Evolutionary conservation across 2,329 filamentous ascomycete genomes (phyloP).

Genomic region (Penicillium sp.): DNA sequence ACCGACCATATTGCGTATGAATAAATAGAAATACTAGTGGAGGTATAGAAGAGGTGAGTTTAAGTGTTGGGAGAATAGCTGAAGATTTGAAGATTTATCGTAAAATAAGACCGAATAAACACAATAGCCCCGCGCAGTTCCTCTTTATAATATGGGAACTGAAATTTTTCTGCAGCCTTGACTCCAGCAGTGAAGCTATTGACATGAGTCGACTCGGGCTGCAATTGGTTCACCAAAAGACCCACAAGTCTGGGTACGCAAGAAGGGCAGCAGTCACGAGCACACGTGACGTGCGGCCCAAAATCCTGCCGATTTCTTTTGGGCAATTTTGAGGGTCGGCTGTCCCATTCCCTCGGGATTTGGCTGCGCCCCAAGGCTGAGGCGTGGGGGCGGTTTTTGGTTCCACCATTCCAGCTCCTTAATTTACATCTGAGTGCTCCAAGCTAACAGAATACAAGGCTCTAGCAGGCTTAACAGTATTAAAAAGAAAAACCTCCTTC

Average conservation of each 20-base stretch:
- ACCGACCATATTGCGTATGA: not conserved
- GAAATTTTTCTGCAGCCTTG: not conserved
- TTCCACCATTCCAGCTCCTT: not conserved
- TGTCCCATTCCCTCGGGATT: not conserved
- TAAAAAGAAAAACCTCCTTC: too few relatives aligned
- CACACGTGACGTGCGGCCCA: slow-evolving; percentile 1
- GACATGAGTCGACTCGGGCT: not conserved
- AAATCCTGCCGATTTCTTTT: not conserved
- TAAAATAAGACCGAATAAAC: not conserved
- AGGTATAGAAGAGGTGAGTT: not conserved
- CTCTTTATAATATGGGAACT: not conserved
- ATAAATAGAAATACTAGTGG: not conserved
- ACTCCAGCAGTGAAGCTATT: not conserved
- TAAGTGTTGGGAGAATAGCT: not conserved
- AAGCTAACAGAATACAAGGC: too few relatives aligned
- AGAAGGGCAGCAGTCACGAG: slow-evolving; percentile 2
- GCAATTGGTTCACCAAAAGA: not conserved
- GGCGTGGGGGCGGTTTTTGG: not conserved
- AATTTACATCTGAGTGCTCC: too few relatives aligned
- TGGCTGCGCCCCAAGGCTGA: not conserved
- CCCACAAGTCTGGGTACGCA: not conserved
- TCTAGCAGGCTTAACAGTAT: too few relatives aligned
- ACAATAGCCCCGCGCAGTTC: not conserved
- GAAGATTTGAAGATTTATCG: not conserved
- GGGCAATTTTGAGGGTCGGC: not conserved